Evolutionary conservation across 768 basidiomycete species (phyloP).

Genomic region (Agrocybe praecox): DNA sequence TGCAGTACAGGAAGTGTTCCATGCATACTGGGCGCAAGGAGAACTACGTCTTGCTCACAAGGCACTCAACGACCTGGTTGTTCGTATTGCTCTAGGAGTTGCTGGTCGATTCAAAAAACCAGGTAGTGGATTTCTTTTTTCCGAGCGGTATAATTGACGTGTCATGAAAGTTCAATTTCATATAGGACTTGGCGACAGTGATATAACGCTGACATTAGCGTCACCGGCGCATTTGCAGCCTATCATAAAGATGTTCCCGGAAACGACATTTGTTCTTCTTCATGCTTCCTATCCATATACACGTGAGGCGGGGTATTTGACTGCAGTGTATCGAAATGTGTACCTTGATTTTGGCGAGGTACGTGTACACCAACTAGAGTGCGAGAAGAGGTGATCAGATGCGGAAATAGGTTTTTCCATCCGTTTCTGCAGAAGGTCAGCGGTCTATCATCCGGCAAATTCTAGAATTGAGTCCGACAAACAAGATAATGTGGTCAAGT

Average conservation of each 20-base stretch:
- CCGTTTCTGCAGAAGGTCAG: constrained; percentile 67
- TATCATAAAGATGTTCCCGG: constrained; percentile 63
- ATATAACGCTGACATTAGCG: constrained; percentile 57
- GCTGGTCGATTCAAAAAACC: constrained; percentile 59
- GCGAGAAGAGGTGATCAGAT: neutral
- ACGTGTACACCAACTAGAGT: neutral
- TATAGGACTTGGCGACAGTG: constrained; percentile 78
- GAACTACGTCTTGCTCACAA: constrained; percentile 62
- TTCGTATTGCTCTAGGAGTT: constrained; percentile 54
- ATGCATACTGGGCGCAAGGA: constrained; percentile 34
- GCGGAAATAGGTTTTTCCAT: constrained; percentile 58
- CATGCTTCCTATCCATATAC: constrained; percentile 82
- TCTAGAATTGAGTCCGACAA: constrained; percentile 73
- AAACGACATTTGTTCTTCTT: constrained; percentile 65
- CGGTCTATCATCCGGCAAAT: constrained; percentile 58
- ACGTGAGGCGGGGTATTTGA: constrained; percentile 77
- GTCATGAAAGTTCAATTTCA: constrained; percentile 75
- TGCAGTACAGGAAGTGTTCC: constrained; percentile 33
- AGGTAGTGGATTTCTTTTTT: constrained; percentile 38
- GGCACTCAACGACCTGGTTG: constrained; percentile 66
- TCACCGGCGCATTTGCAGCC: constrained; percentile 72
- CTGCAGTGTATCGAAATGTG: constrained; percentile 72
- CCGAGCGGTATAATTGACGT: neutral
- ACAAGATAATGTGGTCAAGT: constrained; percentile 86
- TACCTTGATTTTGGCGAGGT: constrained; percentile 81